A percentile compares a stretch with the other conserved stretches of the same genome.
These are phyloP conservation scores for Silene conica DNA, from an alignment of 148 eudicot species.

Conservation along the genomic window DNA sequence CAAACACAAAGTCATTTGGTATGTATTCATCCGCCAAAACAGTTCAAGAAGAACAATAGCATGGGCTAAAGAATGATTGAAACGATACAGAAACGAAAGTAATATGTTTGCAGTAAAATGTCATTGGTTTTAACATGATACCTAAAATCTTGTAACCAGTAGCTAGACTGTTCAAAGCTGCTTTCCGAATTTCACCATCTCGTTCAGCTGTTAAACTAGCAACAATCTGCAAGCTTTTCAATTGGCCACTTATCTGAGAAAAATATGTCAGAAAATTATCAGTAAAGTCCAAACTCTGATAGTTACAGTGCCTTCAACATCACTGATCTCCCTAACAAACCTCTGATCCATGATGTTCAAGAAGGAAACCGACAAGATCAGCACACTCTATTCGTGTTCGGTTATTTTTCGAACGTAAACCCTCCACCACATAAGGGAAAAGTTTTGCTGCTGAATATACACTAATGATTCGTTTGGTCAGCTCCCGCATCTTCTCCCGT, in stretches of 20 bases:
- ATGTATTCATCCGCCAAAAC: not conserved
- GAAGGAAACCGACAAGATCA: slow-evolving; percentile 79
- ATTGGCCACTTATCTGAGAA: slow-evolving; percentile 70
- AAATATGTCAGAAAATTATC: slow-evolving; percentile 3
- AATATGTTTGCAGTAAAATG: no score
- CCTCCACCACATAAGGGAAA: slow-evolving; percentile 84
- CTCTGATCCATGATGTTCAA: slow-evolving; percentile 83
- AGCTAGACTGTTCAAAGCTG: slow-evolving; percentile 82
- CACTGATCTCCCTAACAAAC: slow-evolving; percentile 25
- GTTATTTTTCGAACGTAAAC: slow-evolving; percentile 84
- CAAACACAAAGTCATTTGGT: not conserved
- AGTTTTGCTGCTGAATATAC: slow-evolving; percentile 77
- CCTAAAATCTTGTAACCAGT: slow-evolving; percentile 93
- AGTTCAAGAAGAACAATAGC: not conserved
- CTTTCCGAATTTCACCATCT: slow-evolving; percentile 93
- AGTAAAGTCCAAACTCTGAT: not conserved
- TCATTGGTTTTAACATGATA: slow-evolving; percentile 26
- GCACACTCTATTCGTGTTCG: slow-evolving; percentile 85
- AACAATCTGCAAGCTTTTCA: slow-evolving; percentile 88
- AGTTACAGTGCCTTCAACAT: not conserved
- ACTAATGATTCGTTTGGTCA: slow-evolving; percentile 60
- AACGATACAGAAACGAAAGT: not conserved
- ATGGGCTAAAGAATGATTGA: not conserved
- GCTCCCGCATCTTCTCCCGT: slow-evolving; percentile 79
- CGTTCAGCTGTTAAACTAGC: slow-evolving; percentile 94